A percentile compares a stretch with the other conserved stretches of the same genome.
These are phyloP conservation scores for Metschnikowia orientalis DNA, from an alignment of 805 yeast species.

Conservation along the genomic window DNA sequence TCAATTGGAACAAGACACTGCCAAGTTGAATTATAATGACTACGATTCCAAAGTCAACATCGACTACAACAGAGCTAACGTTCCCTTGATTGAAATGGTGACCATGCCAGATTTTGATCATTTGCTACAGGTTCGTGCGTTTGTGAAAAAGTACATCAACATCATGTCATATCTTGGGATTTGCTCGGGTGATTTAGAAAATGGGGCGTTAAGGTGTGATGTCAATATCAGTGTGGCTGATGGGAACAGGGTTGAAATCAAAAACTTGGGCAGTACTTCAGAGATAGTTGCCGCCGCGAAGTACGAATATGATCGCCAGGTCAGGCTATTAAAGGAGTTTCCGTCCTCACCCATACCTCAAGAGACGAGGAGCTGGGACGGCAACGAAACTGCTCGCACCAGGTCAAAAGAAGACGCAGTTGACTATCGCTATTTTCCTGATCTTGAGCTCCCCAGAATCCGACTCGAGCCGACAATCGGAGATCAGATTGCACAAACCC, in stretches of 20 bases:
- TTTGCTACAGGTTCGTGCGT: conserved; percentile 66
- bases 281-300: conserved; percentile 74
- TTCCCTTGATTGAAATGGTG: conserved; percentile 85
- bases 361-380: conserved; percentile 95
- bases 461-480: conserved; percentile 42
- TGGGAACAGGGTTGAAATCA: conserved; percentile 77
- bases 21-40: conserved; percentile 58
- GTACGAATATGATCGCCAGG: conserved; percentile 71
- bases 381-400: conserved; percentile 57
- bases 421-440: conserved; percentile 94
- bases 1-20: conserved; percentile 95
- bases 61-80: conserved; percentile 81
- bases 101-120: conserved; percentile 80
- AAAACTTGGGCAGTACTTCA: conserved; percentile 79
- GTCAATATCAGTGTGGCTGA: conserved; percentile 81
- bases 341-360: conserved; percentile 20
- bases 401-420: conserved; percentile 77
- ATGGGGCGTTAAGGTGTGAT: conserved; percentile 93
- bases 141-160: conserved; percentile 75
- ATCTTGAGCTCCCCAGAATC: conserved; percentile 75
- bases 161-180: conserved; percentile 64
- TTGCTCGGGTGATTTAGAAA: conserved; percentile 87
- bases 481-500: conserved; percentile 32
- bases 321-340: conserved; percentile 38
- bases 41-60: conserved; percentile 43